Evolutionary conservation across 257 asterid genomes (phyloP).

Genomic region (Solanum habrochaites): DNA sequence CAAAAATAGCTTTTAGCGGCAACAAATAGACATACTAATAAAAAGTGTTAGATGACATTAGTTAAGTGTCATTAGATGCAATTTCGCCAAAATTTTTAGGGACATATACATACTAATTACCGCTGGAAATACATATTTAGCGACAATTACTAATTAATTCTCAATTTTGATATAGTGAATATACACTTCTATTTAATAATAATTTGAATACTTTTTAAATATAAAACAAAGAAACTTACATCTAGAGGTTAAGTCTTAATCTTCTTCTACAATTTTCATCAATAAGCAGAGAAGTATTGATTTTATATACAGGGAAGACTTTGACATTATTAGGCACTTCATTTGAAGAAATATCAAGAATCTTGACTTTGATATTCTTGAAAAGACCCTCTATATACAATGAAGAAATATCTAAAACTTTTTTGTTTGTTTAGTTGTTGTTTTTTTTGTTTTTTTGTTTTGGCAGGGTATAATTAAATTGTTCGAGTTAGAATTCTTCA

Average conservation of each 20-base stretch:
- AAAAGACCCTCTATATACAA: background rate
- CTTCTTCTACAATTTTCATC: background rate
- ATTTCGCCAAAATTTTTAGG: no score
- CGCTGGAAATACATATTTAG: no score
- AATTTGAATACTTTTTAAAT: background rate
- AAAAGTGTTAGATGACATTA: no score
- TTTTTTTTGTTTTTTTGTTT: background rate
- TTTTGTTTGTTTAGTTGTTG: background rate
- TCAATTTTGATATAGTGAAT: no score
- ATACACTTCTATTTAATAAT: background rate
- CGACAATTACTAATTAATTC: no score
- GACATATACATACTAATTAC: no score
- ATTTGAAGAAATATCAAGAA: background rate
- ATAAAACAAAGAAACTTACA: background rate
- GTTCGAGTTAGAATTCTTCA: background rate
- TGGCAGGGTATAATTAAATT: background rate
- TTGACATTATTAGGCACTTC: background rate
- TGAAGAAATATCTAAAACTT: background rate
- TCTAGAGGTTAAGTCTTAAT: background rate
- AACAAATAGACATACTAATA: no score
- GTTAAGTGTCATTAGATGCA: no score
- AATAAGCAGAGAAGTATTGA: background rate
- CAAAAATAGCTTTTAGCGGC: no score
- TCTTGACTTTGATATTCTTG: background rate
- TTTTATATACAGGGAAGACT: background rate